Evolutionary conservation across 1,284 basidiomycete species (phyloP), one percentile per base, ranked within the genome.

Genomic region (Puccinia coronata): DNA sequence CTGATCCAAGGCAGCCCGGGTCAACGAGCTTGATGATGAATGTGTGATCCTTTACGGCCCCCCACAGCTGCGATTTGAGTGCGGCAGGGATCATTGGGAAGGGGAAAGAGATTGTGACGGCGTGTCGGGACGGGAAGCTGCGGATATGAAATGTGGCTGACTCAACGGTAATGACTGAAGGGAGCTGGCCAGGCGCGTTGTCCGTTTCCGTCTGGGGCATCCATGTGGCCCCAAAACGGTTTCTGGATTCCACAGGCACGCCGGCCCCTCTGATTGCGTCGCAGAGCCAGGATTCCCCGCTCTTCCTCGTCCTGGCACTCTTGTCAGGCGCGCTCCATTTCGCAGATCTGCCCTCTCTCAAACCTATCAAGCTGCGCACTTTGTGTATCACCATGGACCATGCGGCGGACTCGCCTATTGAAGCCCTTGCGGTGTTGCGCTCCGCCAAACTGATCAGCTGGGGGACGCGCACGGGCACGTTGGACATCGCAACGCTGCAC

Each of bases 31-130:
- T 36, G 36, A 47, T 76, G 41, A n/a, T 65, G 55, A 76, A 76
- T 53, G 1, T 31, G 2, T 59, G 74, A 23, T 65, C 59, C 28
- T 65, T 76, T 28, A 36, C 36, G 23, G 57, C 57, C 0, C 74
- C 55, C 1, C 74, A 76, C 65, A 28, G 53, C 8, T n/a, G 57
- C 12, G 55, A 39, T 0, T 28, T 76, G 25, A 76, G n/a, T 16
- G 59, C 16, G 4, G 55, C 59, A 25, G 74, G 41, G 31, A 76
- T 76, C 2, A 51, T 76, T 8, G 74, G 59, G 36, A 61, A 47
- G 36, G 74, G 74, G 16, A 28, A 51, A 63, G 55, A 63, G 31
- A 76, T 76, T n/a, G 57, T 76, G 41, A 76, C 74, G 25, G 57
- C 36, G 4, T 61, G 74, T 65, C 34, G 61, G 43, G 74, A 76